These are phyloP conservation scores for Solanum aculeatissimum DNA, from an alignment of 305 asterid genomes.

Conservation along the genomic window DNA sequence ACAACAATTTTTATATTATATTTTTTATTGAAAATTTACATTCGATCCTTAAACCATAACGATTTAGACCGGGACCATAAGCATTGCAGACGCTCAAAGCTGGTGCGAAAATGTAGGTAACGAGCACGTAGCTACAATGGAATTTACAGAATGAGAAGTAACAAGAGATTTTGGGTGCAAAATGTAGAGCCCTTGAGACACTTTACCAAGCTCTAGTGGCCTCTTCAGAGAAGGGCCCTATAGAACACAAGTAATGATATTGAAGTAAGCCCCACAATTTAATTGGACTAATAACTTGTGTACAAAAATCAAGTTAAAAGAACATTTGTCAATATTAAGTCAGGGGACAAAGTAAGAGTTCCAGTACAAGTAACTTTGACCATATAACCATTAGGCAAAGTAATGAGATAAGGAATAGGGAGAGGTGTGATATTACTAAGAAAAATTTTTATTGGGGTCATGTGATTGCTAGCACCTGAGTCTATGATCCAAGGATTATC, in stretches of 20 bases:
- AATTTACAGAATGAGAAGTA: not conserved
- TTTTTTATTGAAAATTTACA: too few relatives aligned
- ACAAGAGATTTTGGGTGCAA: not conserved
- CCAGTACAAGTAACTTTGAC: not conserved
- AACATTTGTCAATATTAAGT: not conserved
- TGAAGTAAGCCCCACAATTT: not conserved
- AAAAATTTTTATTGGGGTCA: not conserved
- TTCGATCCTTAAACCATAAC: too few relatives aligned
- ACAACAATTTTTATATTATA: too few relatives aligned
- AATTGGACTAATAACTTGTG: not conserved
- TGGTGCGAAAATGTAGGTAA: slow-evolving; percentile 69
- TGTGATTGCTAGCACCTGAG: not conserved
- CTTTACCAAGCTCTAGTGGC: not conserved
- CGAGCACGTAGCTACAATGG: slow-evolving; percentile 11
- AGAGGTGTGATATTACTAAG: not conserved
- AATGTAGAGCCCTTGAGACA: not conserved
- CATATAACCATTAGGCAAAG: not conserved
- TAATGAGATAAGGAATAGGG: not conserved
- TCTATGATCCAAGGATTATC: not conserved
- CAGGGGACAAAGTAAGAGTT: not conserved
- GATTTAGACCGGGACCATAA: slow-evolving; percentile 73
- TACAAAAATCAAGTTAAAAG: not conserved
- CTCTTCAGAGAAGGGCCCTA: not conserved
- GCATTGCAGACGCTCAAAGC: slow-evolving; percentile 89
- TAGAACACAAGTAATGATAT: not conserved